These are phyloP conservation scores for Lachancea fermentati DNA, from an alignment of 805 yeast genomes.

Conservation along the genomic window DNA sequence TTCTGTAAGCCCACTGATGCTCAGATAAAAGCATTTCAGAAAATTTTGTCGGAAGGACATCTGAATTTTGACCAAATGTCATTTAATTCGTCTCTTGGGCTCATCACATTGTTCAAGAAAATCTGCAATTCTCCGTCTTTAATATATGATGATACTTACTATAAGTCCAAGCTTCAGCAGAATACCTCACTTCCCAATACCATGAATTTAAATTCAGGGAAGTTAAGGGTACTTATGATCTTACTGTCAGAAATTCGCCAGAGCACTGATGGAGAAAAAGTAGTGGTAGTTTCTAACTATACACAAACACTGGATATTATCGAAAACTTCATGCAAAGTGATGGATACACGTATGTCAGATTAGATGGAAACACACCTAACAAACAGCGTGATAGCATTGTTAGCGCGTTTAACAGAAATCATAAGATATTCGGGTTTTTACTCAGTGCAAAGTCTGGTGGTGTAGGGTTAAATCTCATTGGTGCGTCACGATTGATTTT, in stretches of 20 bases:
- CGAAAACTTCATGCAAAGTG: conserved; percentile 47
- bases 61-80: conserved; percentile 26
- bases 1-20: conserved; percentile 69
- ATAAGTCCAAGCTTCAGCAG: conserved; percentile 9
- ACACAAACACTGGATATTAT: conserved; percentile 81
- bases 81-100: conserved; percentile 46
- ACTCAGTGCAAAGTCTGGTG: conserved; percentile 88
- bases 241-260: conserved; percentile 46
- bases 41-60: conserved; percentile 35
- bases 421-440: conserved; percentile 56
- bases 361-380: conserved; percentile 83
- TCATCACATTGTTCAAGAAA: conserved; percentile 72
- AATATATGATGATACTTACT: conserved; percentile 41
- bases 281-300: conserved; percentile 80
- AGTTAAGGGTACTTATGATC: conserved; percentile 53
- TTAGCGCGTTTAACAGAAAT: conserved; percentile 58
- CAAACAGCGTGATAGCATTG: conserved; percentile 57
- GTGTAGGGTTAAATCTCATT: conserved; percentile 81
- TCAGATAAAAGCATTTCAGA: conserved; percentile 52
- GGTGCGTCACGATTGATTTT: conserved; percentile 85
- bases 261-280: conserved; percentile 53
- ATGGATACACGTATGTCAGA: conserved; percentile 49
- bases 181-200: conserved; percentile 10
- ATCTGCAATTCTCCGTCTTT: conserved; percentile 79
- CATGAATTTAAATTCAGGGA: conserved; percentile 45